phyloP scores from a whole-genome alignment of 2,329 filamentous ascomycete species.

The Aschersonia sp. region DNA sequence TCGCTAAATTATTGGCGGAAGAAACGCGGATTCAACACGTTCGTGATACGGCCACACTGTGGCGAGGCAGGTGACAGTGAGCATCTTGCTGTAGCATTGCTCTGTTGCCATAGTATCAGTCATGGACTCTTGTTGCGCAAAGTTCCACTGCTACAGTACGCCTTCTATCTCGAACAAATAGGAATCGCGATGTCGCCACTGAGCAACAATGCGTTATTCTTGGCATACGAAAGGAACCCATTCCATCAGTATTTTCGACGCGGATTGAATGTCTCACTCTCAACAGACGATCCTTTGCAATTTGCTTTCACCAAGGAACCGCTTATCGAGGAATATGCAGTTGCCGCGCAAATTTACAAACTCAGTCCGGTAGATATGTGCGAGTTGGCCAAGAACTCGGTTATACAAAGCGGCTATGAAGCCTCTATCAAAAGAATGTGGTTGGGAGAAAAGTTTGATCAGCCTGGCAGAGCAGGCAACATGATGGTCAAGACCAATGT shows the following conservation, averaged over 20 bases:
- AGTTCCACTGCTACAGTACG: slow-evolving; percentile 85
- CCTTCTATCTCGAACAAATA: slow-evolving; percentile 96
- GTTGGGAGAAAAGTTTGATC: slow-evolving; percentile 66
- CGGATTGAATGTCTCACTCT: slow-evolving; percentile 87
- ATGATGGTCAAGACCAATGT: slow-evolving; percentile 94
- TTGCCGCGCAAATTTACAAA: slow-evolving; percentile 97
- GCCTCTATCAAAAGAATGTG: slow-evolving; percentile 78
- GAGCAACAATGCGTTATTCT: slow-evolving; percentile 91
- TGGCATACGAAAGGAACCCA: slow-evolving; percentile 93
- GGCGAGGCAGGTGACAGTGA: slow-evolving; percentile 95
- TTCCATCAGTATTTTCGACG: slow-evolving; percentile 93
- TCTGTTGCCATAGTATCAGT: slow-evolving; percentile 94
- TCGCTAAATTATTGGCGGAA: slow-evolving; percentile 88
- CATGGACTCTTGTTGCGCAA: slow-evolving; percentile 88
- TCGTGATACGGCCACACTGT: slow-evolving; percentile 83
- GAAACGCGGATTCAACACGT: slow-evolving; percentile 87
- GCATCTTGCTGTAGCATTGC: slow-evolving; percentile 77
- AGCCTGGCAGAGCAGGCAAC: slow-evolving; percentile 72
- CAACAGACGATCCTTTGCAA: slow-evolving; percentile 90
- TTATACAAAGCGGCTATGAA: slow-evolving; percentile 90
- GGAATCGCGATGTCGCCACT: slow-evolving; percentile 99
- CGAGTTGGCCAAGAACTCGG: slow-evolving; percentile 90
- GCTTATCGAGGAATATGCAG: slow-evolving; percentile 93
- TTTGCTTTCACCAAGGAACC: slow-evolving; percentile 98
- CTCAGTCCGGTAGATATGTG: slow-evolving; percentile 96